Evolutionary conservation across 1,284 basidiomycete genomes (phyloP).

Genomic region (Leccinum pseudoinsigne): DNA sequence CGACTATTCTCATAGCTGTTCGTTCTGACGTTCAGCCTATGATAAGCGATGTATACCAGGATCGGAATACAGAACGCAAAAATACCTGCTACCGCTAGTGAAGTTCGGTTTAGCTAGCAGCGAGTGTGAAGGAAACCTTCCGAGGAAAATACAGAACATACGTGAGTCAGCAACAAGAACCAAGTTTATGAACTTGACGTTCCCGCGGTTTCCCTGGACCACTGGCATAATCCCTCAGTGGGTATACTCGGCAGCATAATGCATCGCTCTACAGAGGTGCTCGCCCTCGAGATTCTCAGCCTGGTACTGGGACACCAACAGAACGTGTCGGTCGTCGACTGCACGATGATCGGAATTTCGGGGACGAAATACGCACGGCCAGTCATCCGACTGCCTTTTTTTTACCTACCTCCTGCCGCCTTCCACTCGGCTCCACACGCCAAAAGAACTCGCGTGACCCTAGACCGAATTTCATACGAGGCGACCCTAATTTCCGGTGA

Average conservation of each 20-base stretch:
- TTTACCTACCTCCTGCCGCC: not conserved
- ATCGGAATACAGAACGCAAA: conserved; percentile 5
- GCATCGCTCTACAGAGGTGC: conserved; percentile 8
- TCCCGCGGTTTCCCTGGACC: conserved; percentile 25
- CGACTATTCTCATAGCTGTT: conserved; percentile 8
- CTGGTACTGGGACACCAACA: conserved; percentile 2
- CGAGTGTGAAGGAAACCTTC: conserved; percentile 1
- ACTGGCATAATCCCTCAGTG: conserved; percentile 10
- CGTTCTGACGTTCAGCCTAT: not conserved
- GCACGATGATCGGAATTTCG: conserved; percentile 3
- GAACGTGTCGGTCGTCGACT: conserved; percentile 1
- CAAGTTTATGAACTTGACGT: conserved; percentile 19
- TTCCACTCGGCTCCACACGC: conserved; percentile 5
- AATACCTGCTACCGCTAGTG: conserved; percentile 19
- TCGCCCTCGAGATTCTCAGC: conserved; percentile 12
- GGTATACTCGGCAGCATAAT: conserved; percentile 8
- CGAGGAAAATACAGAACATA: conserved; percentile 13
- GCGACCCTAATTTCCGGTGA: conserved; percentile 25
- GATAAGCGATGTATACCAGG: conserved; percentile 1
- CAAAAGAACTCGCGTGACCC: conserved; percentile 20
- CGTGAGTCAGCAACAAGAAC: conserved; percentile 1
- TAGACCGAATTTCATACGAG: conserved; percentile 16
- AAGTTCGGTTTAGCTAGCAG: conserved; percentile 13
- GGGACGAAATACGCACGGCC: conserved; percentile 11
- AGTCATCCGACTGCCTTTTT: conserved; percentile 8